Conservation (phyloP, 129 eudicot genomes). For the Flaveria trinervia region DNA sequence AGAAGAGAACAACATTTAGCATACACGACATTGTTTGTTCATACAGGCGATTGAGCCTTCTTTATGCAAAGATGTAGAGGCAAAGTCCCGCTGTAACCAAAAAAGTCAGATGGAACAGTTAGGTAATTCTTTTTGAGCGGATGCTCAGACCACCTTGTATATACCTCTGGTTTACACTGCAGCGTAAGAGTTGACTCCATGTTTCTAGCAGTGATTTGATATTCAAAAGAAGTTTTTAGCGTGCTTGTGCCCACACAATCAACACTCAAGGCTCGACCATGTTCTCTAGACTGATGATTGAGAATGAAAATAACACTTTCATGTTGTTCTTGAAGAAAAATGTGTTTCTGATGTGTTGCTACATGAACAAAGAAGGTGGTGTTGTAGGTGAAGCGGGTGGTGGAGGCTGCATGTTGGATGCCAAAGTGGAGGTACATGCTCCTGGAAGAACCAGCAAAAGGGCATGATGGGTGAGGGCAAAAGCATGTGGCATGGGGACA, state of each 20-base stretch:
- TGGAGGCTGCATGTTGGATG: conserved; percentile 38
- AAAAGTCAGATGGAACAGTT: conserved; percentile 48
- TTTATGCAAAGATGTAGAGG: conserved; percentile 37
- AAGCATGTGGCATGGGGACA: conserved; percentile 53
- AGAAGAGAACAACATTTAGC: conserved; percentile 1
- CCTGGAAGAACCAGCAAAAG: conserved; percentile 39
- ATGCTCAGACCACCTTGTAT: conserved; percentile 34
- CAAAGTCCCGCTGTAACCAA: not conserved
- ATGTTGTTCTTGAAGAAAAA: conserved; percentile 56
- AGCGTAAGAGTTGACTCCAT: conserved; percentile 46
- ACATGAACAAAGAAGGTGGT: conserved; percentile 38
- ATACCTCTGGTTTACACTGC: conserved; percentile 36
- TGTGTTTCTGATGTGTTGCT: conserved; percentile 25
- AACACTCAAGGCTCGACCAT: conserved; percentile 46
- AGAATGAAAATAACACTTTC: conserved; percentile 50
- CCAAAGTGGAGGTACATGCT: conserved; percentile 51
- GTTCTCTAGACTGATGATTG: conserved; percentile 36
- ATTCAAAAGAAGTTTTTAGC: conserved; percentile 29
- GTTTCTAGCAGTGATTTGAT: conserved; percentile 43
- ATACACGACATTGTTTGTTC: conserved; percentile 15
- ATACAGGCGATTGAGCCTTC: conserved; percentile 2
- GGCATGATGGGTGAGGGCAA: conserved; percentile 59
- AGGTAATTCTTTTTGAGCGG: conserved; percentile 38
- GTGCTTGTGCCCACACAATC: conserved; percentile 54
- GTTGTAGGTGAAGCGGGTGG: conserved; percentile 44